Evolutionary conservation across 208 protist species (phyloP), one percentile per base, ranked within the genome.

Genomic region (Crithidia expoeki): DNA sequence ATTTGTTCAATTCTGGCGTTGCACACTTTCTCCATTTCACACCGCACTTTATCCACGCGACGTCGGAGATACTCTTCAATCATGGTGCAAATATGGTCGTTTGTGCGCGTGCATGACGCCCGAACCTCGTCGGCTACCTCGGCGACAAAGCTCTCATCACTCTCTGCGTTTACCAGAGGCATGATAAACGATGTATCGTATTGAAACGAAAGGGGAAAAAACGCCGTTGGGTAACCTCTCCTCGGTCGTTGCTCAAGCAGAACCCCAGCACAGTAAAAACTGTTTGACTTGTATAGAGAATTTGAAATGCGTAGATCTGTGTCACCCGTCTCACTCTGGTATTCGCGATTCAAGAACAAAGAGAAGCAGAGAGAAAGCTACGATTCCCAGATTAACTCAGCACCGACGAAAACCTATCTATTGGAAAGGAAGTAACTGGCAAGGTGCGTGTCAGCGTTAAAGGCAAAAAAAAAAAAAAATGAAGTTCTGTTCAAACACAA

Each of bases 1-100:
- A 68, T 23, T 51, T 74, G 25, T 14, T 27, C 27, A 36, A 51
- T 16, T 33, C 67, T 38, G 11, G 14, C 51, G 19, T 52, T 55
- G 25, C 62, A 34, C 28, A 56, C 59, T 34, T 69, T 23, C 30
- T 49, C 12, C 28, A 44, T 44, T 19, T 58, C 52, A 14, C 66
- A 32, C 38, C 62, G 74, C 47, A 70, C 59, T 16, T 76, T 57
- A 42, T 78, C 67, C 2, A 49, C 30, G 14, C 81, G 76, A 2
- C 74, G 76, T 17, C 75, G 76, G 19, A 92, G 73, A 36, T 92
- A 92, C 63, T 87, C 80, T 53, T 87, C 81, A 30, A 92, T 83
- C 83, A 90, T 90, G 7, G 49, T 72, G 14, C 75, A 66, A n/a
- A 72, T 79, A 42, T 83, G 75, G 1, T 68, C 58, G n/a, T 70